These are phyloP conservation scores for Pseudoscleropodium purum DNA, from an alignment of 225 moss, liverwort and hornwort species.

Conservation along the genomic window DNA sequence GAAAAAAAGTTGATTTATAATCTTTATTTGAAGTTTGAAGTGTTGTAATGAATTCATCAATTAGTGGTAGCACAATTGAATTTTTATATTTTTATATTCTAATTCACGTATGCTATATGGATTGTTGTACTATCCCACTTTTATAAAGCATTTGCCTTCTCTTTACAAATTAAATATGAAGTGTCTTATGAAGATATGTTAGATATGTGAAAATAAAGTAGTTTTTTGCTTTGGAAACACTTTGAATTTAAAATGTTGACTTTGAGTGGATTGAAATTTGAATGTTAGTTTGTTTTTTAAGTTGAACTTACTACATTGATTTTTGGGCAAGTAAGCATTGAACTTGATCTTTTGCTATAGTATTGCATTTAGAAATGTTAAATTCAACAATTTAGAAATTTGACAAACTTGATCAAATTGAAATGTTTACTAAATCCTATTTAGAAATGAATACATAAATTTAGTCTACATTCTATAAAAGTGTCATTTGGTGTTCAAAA, in stretches of 20 bases:
- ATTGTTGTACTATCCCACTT: background rate
- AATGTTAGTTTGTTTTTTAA: background rate
- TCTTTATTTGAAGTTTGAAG: background rate
- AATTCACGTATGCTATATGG: background rate
- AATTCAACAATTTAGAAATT: too few relatives aligned
- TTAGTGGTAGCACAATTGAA: background rate
- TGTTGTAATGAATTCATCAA: background rate
- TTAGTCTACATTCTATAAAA: background rate
- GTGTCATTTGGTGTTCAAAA: background rate
- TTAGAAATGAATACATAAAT: background rate
- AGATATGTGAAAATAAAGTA: background rate
- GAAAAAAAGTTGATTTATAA: too few relatives aligned
- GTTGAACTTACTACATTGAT: too few relatives aligned
- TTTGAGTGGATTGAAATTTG: background rate
- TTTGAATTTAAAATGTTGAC: background rate
- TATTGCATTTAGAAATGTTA: background rate
- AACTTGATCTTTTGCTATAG: background rate
- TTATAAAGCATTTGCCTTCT: background rate
- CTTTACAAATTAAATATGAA: background rate
- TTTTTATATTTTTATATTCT: background rate
- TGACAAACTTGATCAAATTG: background rate
- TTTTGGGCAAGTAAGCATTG: background rate
- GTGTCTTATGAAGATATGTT: background rate
- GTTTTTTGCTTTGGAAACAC: fast-evolving
- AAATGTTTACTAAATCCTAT: background rate